phyloP scores from a whole-genome alignment of 2,329 filamentous ascomycete species.

The Penicillium sp. region DNA sequence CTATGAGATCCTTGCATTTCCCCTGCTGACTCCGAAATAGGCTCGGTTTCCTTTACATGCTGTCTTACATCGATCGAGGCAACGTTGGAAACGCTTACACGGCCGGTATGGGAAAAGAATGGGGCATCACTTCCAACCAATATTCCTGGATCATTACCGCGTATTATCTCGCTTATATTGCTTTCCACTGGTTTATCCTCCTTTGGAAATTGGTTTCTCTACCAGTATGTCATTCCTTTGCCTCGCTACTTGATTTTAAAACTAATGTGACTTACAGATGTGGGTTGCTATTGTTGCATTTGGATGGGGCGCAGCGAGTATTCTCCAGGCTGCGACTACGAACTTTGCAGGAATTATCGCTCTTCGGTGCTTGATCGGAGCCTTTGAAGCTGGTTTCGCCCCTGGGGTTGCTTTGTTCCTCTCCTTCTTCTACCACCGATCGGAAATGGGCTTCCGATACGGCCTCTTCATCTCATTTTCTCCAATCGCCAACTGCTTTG shows the following conservation, averaged over 20 bases:
- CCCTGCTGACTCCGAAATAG: neutral
- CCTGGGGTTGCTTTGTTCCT: neutral
- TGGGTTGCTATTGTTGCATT: neutral
- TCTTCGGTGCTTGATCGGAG: neutral
- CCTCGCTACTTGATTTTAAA: neutral
- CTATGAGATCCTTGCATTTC: too few species aligned
- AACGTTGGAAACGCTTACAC: neutral
- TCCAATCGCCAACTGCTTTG: neutral
- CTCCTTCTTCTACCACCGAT: neutral
- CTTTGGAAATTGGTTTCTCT: conserved; percentile 26
- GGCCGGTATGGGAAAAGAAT: neutral
- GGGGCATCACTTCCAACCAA: conserved; percentile 4
- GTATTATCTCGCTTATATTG: conserved; percentile 27
- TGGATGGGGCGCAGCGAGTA: neutral
- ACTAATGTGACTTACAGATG: neutral
- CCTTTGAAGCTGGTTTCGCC: neutral
- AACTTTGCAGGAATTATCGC: neutral
- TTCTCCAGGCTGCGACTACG: neutral
- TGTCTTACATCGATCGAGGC: neutral
- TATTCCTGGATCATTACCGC: conserved; percentile 27
- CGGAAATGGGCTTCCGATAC: neutral
- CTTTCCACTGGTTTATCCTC: conserved; percentile 27
- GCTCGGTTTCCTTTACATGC: neutral
- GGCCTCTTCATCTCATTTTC: neutral
- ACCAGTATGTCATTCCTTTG: conserved; percentile 19